Conservation (phyloP, 140 eudicot genomes). For the Erigeron philadelphicus region DNA sequence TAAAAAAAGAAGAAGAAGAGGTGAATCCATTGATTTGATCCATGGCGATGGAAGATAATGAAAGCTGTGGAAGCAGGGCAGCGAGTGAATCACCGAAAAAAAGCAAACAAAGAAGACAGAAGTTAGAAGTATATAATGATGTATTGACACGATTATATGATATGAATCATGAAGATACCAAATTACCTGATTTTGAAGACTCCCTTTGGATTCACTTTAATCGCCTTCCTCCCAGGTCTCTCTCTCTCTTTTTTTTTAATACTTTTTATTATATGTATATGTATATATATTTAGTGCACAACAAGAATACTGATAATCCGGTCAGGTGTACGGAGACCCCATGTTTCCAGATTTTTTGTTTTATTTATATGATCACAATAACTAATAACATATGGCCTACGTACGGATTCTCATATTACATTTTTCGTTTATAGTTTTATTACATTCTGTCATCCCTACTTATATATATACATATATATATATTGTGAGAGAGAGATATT, state of each 20-base stretch:
- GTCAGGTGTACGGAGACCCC: too few species aligned
- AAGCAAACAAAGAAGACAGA: slow-evolving; percentile 37
- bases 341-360: too few species aligned
- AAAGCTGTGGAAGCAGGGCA: slow-evolving; percentile 70
- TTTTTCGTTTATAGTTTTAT: background rate
- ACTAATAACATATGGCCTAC: too few species aligned
- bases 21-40: background rate
- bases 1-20: background rate
- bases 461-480: background rate
- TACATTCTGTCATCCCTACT: background rate
- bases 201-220: slow-evolving; percentile 67
- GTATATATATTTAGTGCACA: too few species aligned
- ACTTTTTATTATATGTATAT: background rate
- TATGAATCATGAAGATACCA: slow-evolving; percentile 42
- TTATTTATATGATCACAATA: too few species aligned
- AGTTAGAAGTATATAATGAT: slow-evolving; percentile 52
- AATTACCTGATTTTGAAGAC: slow-evolving; percentile 50
- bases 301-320: too few species aligned
- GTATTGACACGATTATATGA: slow-evolving; percentile 49
- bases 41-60: slow-evolving; percentile 69
- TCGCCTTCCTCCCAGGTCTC: slow-evolving; percentile 64
- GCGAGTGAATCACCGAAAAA: slow-evolving; percentile 39
- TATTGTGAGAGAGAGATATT: too few species aligned
- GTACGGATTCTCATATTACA: too few species aligned
- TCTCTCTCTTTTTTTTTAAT: too few species aligned